Conservation (phyloP, 202 grass and related monocot species). For the Musa balbisiana region DNA sequence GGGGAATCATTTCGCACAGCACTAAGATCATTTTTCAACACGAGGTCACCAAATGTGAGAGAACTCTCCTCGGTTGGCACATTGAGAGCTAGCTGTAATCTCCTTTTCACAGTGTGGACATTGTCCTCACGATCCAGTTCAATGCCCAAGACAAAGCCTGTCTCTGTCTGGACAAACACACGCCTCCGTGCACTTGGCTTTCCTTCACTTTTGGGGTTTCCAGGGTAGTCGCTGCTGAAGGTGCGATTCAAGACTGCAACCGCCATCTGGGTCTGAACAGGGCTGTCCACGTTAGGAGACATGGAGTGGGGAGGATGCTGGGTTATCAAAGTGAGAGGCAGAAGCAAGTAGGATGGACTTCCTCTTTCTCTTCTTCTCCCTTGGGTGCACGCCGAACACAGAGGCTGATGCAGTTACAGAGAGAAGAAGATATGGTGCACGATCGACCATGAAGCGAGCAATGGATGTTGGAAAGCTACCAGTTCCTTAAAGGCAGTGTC, state of each 20-base stretch:
- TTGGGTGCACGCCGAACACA: slow-evolving; percentile 4
- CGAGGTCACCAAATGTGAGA: slow-evolving; percentile 13
- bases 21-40: slow-evolving; percentile 25
- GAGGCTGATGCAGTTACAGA: slow-evolving; percentile 6
- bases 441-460: slow-evolving; percentile 2
- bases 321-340: background rate
- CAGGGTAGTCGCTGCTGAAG: background rate
- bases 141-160: slow-evolving; percentile 14
- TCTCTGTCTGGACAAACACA: slow-evolving; percentile 19
- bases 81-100: slow-evolving; percentile 17
- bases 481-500: background rate
- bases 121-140: slow-evolving; percentile 16
- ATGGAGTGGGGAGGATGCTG: background rate
- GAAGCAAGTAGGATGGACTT: background rate
- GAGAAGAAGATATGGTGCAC: slow-evolving; percentile 6
- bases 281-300: slow-evolving; percentile 19
- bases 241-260: background rate
- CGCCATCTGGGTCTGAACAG: slow-evolving; percentile 20
- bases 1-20: slow-evolving; percentile 16
- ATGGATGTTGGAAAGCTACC: background rate
- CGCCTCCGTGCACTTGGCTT: slow-evolving; percentile 10
- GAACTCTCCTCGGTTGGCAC: slow-evolving; percentile 21
- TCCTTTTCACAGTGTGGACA: slow-evolving; percentile 21
- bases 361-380: slow-evolving; percentile 15
- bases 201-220: slow-evolving; percentile 1